Evolutionary conservation across 805 yeast genomes (phyloP).

Genomic region (Metschnikowia henanensis): DNA sequence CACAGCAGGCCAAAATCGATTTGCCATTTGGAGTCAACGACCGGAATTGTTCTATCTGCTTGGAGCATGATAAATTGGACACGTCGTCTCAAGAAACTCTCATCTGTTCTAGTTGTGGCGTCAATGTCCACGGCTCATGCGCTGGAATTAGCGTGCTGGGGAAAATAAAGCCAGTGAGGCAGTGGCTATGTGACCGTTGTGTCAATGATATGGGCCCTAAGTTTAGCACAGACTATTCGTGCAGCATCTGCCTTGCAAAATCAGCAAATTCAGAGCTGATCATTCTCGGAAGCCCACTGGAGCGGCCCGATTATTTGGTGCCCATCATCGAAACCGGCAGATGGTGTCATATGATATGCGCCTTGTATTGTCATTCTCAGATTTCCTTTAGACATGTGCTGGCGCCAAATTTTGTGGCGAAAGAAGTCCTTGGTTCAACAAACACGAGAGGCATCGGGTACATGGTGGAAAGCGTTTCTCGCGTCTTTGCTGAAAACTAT

Average conservation of each 20-base stretch:
- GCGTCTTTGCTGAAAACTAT: constrained; percentile 27
- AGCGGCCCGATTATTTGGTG: constrained; percentile 64
- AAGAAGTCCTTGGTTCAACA: constrained; percentile 6
- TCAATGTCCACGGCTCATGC: constrained; percentile 69
- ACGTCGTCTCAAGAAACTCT: constrained; percentile 37
- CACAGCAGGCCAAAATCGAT: constrained; percentile 15
- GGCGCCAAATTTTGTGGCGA: constrained; percentile 12
- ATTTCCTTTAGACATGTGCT: constrained; percentile 18
- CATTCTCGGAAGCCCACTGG: constrained; percentile 38
- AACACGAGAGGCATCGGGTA: constrained; percentile 7
- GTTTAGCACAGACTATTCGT: constrained; percentile 55
- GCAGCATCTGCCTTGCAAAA: constrained; percentile 63
- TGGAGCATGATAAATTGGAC: constrained; percentile 32
- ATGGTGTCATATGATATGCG: constrained; percentile 82
- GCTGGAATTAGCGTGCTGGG: constrained; percentile 47
- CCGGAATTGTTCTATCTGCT: constrained; percentile 57
- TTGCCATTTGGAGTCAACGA: constrained; percentile 13
- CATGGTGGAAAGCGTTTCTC: constrained; percentile 31
- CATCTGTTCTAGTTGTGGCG: constrained; percentile 64
- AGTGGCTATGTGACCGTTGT: constrained; percentile 84
- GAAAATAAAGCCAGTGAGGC: constrained; percentile 29
- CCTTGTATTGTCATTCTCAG: constrained; percentile 51
- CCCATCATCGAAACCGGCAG: constrained; percentile 57
- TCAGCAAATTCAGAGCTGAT: constrained; percentile 50
- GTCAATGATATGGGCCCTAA: constrained; percentile 65